Evolutionary conservation across 805 yeast species (phyloP).

Genomic region (Metschnikowia reukaufii): DNA sequence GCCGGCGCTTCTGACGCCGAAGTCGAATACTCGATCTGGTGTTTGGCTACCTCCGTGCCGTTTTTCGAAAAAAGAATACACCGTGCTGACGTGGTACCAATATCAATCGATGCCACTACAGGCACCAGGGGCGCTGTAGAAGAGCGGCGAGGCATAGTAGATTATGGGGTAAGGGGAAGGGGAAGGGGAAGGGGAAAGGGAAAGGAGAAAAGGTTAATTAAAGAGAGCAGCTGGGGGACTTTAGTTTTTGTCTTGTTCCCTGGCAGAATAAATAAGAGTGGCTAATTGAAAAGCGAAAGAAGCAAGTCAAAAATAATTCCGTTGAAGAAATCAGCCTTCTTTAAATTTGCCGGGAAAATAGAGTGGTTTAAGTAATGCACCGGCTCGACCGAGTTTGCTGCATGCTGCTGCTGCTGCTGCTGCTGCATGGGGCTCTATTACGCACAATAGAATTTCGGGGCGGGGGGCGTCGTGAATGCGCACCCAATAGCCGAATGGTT

Average conservation of each 20-base stretch:
- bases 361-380: not conserved
- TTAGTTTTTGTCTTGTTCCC: not conserved
- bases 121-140: slow-evolving; percentile 43
- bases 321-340: not conserved
- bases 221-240: not conserved
- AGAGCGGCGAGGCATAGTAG: slow-evolving; percentile 42
- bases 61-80: slow-evolving; percentile 73
- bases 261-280: not conserved
- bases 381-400: not conserved
- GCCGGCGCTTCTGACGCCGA: slow-evolving; percentile 58
- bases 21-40: slow-evolving; percentile 86
- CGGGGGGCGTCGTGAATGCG: slow-evolving; percentile 1
- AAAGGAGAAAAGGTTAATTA: not conserved
- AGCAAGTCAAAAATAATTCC: not conserved
- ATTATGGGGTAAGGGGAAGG: not conserved
- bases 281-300: not conserved
- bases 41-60: slow-evolving; percentile 81
- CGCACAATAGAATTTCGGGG: not conserved
- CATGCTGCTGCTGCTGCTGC: no score
- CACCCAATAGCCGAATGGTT: not conserved
- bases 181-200: not conserved
- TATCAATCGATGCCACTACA: slow-evolving; percentile 72
- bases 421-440: not conserved
- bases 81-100: slow-evolving; percentile 90
- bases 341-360: not conserved